Base-by-base conservation (phyloP, 176 grass and related monocot species). In the Melocanna baccifera region DNA sequence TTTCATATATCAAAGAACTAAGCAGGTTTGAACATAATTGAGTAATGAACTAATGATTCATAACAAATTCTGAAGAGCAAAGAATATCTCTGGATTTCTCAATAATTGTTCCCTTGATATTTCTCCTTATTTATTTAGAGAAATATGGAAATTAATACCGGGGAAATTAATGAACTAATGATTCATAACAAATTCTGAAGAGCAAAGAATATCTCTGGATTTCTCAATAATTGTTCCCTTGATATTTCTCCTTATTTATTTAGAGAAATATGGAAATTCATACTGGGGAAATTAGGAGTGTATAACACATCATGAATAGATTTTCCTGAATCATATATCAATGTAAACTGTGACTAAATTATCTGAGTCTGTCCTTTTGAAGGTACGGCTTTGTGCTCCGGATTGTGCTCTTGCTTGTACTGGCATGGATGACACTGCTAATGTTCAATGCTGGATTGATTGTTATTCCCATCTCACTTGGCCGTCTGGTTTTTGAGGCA, bases 381-480 rank as follows among this genome's bases (percentile, higher is more conserved):
- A 99, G 97, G 84, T 99, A 99, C 19, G 90, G 97, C 19, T 99
- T 99, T 89, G 97, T 94, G 42, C 81, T 99, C 69, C 93, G 93
- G 16, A 99, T 99, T 47, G 82, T 99, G 62, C 78, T 99, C 41
- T 86, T 99, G 82, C 82, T 99, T 71, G 69, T 99, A 71, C 23
- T 92, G 71, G 97, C 97, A 79, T 99, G 97, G 97, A 92, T 96
- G 86, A 99, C 97, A 47, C 88, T 99, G 25, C 84, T 99, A 12
- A 47, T 99, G 57, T 96, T 99, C 83, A 99, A 99, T 86, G 94
- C 93, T 53, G 88, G 90, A 58, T 92, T 99, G 88, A 94, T 99
- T 55, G 91, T 99, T 67, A 69, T 99, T 78, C 97, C 97, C 19
- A 92, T 99, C 67, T 99, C 89, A 9, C 87, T 99, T 76, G 97